Base-by-base conservation (phyloP, 768 basidiomycete species). In the Pleurotus tuber-regium region DNA sequence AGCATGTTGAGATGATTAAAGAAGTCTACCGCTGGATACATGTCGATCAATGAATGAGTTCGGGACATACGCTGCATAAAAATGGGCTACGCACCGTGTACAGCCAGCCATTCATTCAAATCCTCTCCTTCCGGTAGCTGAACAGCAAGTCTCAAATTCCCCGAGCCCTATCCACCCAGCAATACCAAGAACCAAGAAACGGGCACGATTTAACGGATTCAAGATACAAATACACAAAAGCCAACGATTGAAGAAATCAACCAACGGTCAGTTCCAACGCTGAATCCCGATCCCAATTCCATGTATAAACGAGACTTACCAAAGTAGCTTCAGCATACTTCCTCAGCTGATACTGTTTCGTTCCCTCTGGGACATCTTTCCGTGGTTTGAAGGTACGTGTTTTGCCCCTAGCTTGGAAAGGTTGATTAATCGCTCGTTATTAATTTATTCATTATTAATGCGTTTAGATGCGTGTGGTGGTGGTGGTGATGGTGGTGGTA, bases 1-100 rank as follows among this genome's bases (percentile, higher is more conserved):
- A 99, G 75, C 97, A 99, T 99, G 67, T 99, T 99, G 57, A 99
- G 71, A 65, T 99, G 97, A 65, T 98, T 99, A 79, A 98, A 99
- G 73, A 99, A 99, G 68, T 99, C 97, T 54, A 98, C 96, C 25
- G 93, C 97, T 99, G 59, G 43, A 40, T 14, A 48, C 30, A 48
- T 30, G 36, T 52, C 16, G 53, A 41, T 24, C 14, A 49, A 38
- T 25, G 18, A 31, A 4, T 29, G 18, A 36, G 26, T 25, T 4
- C 16, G 10, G 2, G 43, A 21, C n/a, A 11, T 54, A 52, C 26
- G 9, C n/a, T n/a, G n/a, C n/a, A n/a, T n/a, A 33, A 7, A 18
- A 8, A 35, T 10, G 30, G 40, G n/a, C 51, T 44, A 63, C 83
- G 52, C 57, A 97, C 97, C 92, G 64, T 99, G 96, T 6, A 99